These are phyloP conservation scores for Candida saitoana DNA, from an alignment of 805 yeast species.

Conservation along the genomic window DNA sequence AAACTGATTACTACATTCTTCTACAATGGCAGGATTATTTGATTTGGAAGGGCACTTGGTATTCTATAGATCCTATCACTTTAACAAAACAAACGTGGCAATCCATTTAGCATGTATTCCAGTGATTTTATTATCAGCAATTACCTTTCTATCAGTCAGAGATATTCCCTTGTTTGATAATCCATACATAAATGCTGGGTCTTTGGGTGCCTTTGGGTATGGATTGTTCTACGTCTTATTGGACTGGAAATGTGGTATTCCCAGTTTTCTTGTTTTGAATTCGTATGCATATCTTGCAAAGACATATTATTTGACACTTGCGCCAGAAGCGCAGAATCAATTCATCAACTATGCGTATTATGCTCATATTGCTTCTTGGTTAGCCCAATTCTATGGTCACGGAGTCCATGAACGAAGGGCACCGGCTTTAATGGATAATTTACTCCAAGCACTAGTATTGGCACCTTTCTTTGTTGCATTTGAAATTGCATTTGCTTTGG, in stretches of 20 bases:
- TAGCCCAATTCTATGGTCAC: constrained; percentile 84
- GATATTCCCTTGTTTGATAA: constrained; percentile 13
- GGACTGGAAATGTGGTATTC: constrained; percentile 43
- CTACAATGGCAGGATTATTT: constrained; percentile 27
- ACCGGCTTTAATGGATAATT: constrained; percentile 83
- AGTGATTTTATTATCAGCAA: constrained; percentile 55
- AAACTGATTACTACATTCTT: no score
- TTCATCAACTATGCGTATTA: constrained; percentile 26
- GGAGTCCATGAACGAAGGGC: constrained; percentile 74
- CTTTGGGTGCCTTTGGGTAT: constrained; percentile 43
- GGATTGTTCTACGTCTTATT: constrained; percentile 56
- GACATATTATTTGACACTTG: constrained; percentile 15
- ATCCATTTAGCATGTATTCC: constrained; percentile 85
- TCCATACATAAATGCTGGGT: constrained; percentile 45
- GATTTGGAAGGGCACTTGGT: constrained; percentile 37
- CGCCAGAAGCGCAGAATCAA: constrained; percentile 5
- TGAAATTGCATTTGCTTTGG: constrained; percentile 69
- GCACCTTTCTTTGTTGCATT: constrained; percentile 89
- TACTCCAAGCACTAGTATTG: constrained; percentile 77
- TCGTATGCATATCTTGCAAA: constrained; percentile 21
- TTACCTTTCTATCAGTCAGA: constrained; percentile 35
- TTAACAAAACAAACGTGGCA: constrained; percentile 56
- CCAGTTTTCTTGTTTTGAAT: constrained; percentile 22
- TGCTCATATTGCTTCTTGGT: constrained; percentile 62
- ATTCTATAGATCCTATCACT: constrained; percentile 48